Percentiles rank a stretch among this genome's conserved stretches.
phyloP scores from a whole-genome alignment of 2,329 filamentous ascomycete species.

The Cryphonectria carpinicola region DNA sequence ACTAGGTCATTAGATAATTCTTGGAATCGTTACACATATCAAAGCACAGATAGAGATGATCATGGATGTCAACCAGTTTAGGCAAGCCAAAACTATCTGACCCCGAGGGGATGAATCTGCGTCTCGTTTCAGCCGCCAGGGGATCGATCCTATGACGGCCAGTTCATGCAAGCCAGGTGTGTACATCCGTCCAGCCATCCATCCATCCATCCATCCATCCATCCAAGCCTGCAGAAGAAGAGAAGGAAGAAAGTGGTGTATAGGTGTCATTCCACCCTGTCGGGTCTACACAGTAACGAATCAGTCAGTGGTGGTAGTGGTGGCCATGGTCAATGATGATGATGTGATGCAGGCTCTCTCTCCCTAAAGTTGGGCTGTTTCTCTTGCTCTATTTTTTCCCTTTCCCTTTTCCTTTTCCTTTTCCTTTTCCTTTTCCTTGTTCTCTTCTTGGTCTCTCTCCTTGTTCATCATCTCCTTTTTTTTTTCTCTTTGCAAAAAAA shows the following conservation, averaged over 20 bases:
- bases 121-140: background rate
- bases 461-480: background rate
- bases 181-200: background rate
- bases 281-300: too few relatives aligned
- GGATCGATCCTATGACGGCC: background rate
- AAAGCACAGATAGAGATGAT: too few relatives aligned
- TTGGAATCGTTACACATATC: too few relatives aligned
- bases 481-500: background rate
- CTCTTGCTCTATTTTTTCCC: background rate
- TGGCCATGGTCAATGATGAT: background rate
- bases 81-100: background rate
- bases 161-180: background rate
- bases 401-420: background rate
- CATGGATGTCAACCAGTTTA: background rate
- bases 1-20: too few relatives aligned
- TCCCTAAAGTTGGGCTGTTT: background rate
- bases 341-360: background rate
- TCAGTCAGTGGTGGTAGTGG: background rate
- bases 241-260: too few relatives aligned
- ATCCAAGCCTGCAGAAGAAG: too few relatives aligned
- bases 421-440: background rate
- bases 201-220: too few relatives aligned
- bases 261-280: background rate
- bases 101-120: background rate
- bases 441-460: background rate